A percentile compares a stretch with the other conserved stretches of the same genome.
Conservation (phyloP, 176 grass and related monocot genomes). For the bread wheat (Triticum aestivum) region IWGSC_CS_RefSeq_v2.1 NC_057803.1:485707178-485707677, state of each 20-base stretch:
- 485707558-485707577: neutral
- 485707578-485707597: neutral
- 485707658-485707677: neutral
- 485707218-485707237: constrained; percentile 84
- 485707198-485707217: constrained; percentile 46
- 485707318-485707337: constrained; percentile 86
- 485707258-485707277: constrained; percentile 67
- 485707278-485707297: constrained; percentile 90
- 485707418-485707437: neutral
- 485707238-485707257: constrained; percentile 87
- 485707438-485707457: neutral
- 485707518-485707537: neutral
- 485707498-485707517: neutral
- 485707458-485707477: neutral
- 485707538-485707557: neutral
- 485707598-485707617: neutral
- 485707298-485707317: constrained; percentile 86
- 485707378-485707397: constrained; percentile 29
- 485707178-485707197: constrained; percentile 38
- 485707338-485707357: constrained; percentile 99
- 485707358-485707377: constrained; percentile 32
- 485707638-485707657: neutral
- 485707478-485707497: neutral
- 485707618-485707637: neutral
- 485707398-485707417: neutral